Evolutionary conservation across 1,284 basidiomycete species (phyloP), one percentile per base, ranked within the genome.

Genomic region (Cryptococcus amylolentus): DNA sequence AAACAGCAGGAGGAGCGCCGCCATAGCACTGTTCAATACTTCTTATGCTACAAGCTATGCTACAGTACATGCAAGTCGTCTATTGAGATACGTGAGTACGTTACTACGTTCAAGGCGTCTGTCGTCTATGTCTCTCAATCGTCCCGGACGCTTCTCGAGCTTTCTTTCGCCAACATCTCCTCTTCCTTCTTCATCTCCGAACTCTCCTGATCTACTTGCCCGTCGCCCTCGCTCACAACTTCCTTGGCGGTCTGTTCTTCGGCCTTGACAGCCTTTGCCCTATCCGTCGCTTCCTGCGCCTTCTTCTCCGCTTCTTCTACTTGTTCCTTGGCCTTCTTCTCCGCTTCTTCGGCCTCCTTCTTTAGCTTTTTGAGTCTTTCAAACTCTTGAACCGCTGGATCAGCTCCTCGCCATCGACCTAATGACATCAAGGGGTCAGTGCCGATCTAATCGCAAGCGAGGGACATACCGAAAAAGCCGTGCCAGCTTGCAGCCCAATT

Each of bases 401-500:
- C 69, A 8, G 57, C 61, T 14, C 57, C 58, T 23, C 69, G 53
- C 69, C 69, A 70, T 49, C 69, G 61, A 27, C 68, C 64, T 55
- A 40, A 40, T 55, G n/a, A 26, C 23, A 38, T 14, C 6, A 12
- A 20, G 35, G 27, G 28, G 47, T 35, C 13, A 20, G 35, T 37
- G 20, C 9, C 6, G 45, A 18, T 31, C 27, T 28, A 10, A 4
- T 48, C 8, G 31, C 23, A 23, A 31, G 3, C 6, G 14, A 10
- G 8, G 5, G 35, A 47, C 57, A 48, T 40, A 62, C 65, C 69
- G 35, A 62, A 57, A 56, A 73, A 73, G 3, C 69, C 71, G 51
- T 73, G 71, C 52, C 54, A 69, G 35, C 63, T 57, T 6, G 69
- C 71, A 8, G 69, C 68, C 64, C 65, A 73, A 18, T 64, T 58